Conservation (phyloP, 441 rosid species). For the Populus tomentosa region DNA sequence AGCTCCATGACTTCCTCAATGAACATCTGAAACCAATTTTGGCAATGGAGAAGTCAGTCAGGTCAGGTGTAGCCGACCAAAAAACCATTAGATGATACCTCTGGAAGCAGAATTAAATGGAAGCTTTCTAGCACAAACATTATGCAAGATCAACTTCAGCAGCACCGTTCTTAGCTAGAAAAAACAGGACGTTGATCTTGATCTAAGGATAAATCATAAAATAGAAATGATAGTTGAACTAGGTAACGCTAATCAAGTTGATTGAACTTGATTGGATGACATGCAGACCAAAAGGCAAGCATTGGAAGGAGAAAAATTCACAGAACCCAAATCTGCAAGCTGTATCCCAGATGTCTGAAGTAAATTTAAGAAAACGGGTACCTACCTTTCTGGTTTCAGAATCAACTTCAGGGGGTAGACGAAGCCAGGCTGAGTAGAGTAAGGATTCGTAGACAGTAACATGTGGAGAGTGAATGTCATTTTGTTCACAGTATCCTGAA, state of each 20-base stretch:
- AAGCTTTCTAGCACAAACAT: background rate
- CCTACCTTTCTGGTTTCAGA: slow-evolving; percentile 40
- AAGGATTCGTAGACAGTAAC: slow-evolving; percentile 48
- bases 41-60: background rate
- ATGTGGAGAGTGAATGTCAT: slow-evolving; percentile 45
- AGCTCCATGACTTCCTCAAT: slow-evolving; percentile 79
- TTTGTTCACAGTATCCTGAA: slow-evolving; percentile 49
- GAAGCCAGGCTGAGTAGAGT: slow-evolving; percentile 54
- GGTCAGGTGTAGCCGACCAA: too few species aligned
- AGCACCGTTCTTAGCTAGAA: background rate
- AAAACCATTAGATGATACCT: too few species aligned
- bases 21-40: slow-evolving; percentile 45
- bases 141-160: background rate
- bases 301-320: background rate
- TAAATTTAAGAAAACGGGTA: background rate
- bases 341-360: too few species aligned
- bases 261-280: background rate
- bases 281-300: background rate
- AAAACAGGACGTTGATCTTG: background rate
- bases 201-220: too few species aligned
- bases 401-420: slow-evolving; percentile 33
- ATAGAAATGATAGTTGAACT: slow-evolving; percentile 12
- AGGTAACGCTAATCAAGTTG: background rate
- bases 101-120: too few species aligned
- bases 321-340: background rate